phyloP scores from a whole-genome alignment of 1,284 basidiomycete genomes.

The Puccinia novopanici region DNA sequence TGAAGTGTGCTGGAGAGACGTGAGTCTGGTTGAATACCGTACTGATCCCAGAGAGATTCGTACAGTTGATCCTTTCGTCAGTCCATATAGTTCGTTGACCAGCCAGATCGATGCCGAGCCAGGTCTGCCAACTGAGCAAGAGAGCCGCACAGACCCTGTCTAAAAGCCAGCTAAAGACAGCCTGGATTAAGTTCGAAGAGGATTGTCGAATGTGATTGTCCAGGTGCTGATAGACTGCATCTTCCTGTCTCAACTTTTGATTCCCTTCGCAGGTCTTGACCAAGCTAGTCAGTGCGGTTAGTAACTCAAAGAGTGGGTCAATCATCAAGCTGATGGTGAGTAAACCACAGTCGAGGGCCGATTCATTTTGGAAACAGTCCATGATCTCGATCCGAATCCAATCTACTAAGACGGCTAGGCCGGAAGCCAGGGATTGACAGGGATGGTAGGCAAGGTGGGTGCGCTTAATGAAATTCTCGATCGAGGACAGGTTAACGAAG shows the following conservation, averaged over 20 bases:
- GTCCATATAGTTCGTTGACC: conserved; percentile 21
- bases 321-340: conserved; percentile 18
- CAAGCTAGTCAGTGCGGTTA: conserved; percentile 9
- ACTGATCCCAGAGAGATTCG: conserved; percentile 26
- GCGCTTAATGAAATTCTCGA: conserved; percentile 37
- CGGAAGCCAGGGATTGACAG: conserved; percentile 5
- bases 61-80: conserved; percentile 38
- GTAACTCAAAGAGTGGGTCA: conserved; percentile 6
- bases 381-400: conserved; percentile 33
- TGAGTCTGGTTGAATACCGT: conserved; percentile 31
- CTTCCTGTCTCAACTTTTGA: neutral
- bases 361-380: conserved; percentile 27
- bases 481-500: conserved; percentile 11
- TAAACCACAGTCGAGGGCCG: neutral
- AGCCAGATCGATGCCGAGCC: conserved; percentile 39
- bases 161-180: conserved; percentile 42
- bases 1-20: neutral
- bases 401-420: conserved; percentile 14
- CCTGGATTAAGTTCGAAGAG: conserved; percentile 31
- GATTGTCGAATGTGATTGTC: conserved; percentile 3
- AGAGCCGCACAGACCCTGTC: conserved; percentile 33
- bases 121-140: conserved; percentile 44
- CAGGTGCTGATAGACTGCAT: conserved; percentile 25
- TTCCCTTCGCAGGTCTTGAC: conserved; percentile 16
- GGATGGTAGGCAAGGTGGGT: conserved; percentile 22